Conservation (phyloP, 108 stramenopile genomes). For the Licmophora abbreviata region DNA sequence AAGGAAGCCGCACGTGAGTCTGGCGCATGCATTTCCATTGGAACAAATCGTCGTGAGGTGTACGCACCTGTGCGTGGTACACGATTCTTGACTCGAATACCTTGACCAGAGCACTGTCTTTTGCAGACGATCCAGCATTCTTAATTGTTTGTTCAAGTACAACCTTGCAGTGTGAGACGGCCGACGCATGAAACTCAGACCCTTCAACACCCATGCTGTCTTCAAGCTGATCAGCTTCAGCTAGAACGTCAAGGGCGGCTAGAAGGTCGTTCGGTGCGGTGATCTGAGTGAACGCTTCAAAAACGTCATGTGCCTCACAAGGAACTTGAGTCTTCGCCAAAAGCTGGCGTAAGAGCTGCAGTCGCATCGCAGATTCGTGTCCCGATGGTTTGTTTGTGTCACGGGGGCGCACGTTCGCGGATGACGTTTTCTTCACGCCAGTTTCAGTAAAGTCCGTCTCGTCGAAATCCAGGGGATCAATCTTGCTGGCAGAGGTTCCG, state of each 20-base stretch:
- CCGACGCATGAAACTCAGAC: constrained; percentile 54
- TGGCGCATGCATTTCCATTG: neutral
- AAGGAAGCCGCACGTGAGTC: neutral
- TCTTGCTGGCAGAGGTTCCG: too few species aligned
- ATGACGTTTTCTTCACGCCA: neutral
- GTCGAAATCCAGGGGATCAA: too few species aligned
- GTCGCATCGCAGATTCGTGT: constrained; percentile 38
- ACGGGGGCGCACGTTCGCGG: constrained; percentile 4
- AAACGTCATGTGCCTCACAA: constrained; percentile 42
- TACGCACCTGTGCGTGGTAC: constrained; percentile 40
- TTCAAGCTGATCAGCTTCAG: constrained; percentile 48
- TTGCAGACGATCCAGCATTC: constrained; percentile 10
- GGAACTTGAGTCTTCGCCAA: constrained; percentile 54
- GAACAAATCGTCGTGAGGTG: constrained; percentile 6
- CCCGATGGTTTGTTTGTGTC: constrained; percentile 7
- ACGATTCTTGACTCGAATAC: constrained; percentile 46
- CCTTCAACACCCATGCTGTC: constrained; percentile 56
- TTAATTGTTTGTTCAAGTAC: constrained; percentile 44
- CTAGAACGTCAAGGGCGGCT: constrained; percentile 52
- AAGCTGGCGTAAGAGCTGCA: constrained; percentile 63
- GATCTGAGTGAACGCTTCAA: constrained; percentile 54
- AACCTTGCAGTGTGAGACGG: constrained; percentile 41
- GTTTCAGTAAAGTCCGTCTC: too few species aligned
- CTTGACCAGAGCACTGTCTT: constrained; percentile 31
- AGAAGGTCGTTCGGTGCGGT: constrained; percentile 53